Percentiles rank a stretch among this genome's conserved stretches.
These are phyloP conservation scores for Apiospora arundinis DNA, from an alignment of 2,329 filamentous ascomycete species.

Conservation along the genomic window DNA sequence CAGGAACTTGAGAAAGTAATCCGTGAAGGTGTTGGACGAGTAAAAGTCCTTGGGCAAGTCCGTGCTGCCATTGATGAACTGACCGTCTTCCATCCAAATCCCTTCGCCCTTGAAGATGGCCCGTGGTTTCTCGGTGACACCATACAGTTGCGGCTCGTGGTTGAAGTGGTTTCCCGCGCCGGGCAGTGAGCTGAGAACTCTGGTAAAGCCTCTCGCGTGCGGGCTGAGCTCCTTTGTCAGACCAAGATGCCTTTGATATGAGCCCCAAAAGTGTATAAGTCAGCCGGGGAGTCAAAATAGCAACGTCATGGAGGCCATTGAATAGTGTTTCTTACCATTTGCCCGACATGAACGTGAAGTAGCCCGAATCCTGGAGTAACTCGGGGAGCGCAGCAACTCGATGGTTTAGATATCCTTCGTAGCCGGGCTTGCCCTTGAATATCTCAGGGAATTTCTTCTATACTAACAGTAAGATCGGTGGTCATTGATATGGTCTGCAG, in stretches of 20 bases:
- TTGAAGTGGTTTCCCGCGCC: conserved; percentile 53
- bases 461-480: not conserved
- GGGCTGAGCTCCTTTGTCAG: conserved; percentile 52
- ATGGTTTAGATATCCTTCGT: conserved; percentile 63
- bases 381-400: conserved; percentile 60
- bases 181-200: conserved; percentile 57
- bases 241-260: not conserved
- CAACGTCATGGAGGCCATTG: not conserved
- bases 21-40: conserved; percentile 58
- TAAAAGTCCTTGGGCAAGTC: conserved; percentile 49
- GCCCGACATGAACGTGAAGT: conserved; percentile 62
- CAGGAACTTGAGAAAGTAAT: conserved; percentile 59
- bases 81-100: conserved; percentile 13
- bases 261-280: not conserved
- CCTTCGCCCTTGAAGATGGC: conserved; percentile 31
- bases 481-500: not conserved
- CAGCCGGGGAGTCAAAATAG: not conserved
- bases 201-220: conserved; percentile 58
- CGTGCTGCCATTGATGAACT: conserved; percentile 17
- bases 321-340: conserved; percentile 48
- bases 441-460: conserved; percentile 35
- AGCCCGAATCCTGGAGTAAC: conserved; percentile 60
- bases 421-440: conserved; percentile 52
- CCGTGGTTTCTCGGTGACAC: conserved; percentile 27
- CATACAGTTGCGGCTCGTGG: conserved; percentile 31